Base-by-base conservation (phyloP, 495 filamentous ascomycete species). In the Penicillium arizonense region DNA sequence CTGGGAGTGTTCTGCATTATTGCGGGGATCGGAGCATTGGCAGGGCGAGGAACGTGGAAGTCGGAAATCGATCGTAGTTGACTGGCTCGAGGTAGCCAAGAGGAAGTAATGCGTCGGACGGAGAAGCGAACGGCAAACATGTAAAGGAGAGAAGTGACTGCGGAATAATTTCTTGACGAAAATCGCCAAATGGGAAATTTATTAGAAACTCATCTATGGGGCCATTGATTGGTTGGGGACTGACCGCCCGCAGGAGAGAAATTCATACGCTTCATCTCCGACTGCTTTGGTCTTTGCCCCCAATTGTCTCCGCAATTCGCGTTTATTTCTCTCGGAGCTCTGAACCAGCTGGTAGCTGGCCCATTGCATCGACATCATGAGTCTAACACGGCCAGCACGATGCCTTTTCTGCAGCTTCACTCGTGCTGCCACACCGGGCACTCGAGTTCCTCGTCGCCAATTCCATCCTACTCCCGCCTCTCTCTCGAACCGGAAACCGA, bases 321-420 rank as follows among this genome's bases (percentile, higher is more conserved):
- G 48, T 30, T 44, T 50, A 28, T 56, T 34, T 34, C 35, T 55
- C 58, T 47, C 44, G 46, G 40, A 58, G 61, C 59, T 61, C 52
- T 53, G 57, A 51, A 44, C 50, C 47, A 47, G 64, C 62, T 56
- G 57, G 34, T 43, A 60, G 57, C 58, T 65, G 63, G 67, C 54
- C 44, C 33, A 40, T 23, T 13, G n/a, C 38, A 45, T 39, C 35
- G 44, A 46, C 63, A 73, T 13, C 24, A 88, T 87, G 84, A 85
- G 72, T 62, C 65, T 78, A 70, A 69, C 75, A 58, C 77, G 83
- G 36, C 78, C 85, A 26, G 77, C 79, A 64, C 65, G 74, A 77
- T 82, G 81, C 65, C 72, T 85, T 40, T 74, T 85, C 51, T 78
- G 78, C 65, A 75, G 64, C 60, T 71, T 78, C 55, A 72, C 77